phyloP scores from a whole-genome alignment of 2,329 filamentous ascomycete species.

The Penicillium sclerotigenum region DNA sequence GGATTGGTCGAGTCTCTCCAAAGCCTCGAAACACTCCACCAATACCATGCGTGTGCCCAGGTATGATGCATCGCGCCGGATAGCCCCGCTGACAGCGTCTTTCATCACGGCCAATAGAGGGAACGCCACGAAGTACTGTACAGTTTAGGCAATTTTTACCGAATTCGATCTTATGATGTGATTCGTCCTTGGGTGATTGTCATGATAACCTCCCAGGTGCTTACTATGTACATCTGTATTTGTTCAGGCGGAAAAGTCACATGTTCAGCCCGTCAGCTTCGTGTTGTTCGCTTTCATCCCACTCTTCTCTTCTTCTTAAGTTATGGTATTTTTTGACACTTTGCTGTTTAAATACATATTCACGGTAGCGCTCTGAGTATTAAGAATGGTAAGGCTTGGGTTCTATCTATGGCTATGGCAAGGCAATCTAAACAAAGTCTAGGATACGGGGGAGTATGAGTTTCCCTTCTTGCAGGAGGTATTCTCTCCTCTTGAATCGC shows the following conservation, averaged over 20 bases:
- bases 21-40: neutral
- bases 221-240: neutral
- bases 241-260: constrained; percentile 3
- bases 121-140: neutral
- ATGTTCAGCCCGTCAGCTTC: constrained; percentile 3
- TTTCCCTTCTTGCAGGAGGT: constrained; percentile 33
- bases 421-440: neutral
- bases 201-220: neutral
- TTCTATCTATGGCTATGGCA: neutral
- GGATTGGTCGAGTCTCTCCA: neutral
- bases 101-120: neutral
- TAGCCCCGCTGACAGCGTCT: neutral
- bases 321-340: neutral
- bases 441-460: constrained; percentile 26
- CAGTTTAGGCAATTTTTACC: constrained; percentile 12
- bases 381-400: neutral
- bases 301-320: neutral
- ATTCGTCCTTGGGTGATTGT: constrained; percentile 10
- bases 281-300: neutral
- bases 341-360: too few species aligned
- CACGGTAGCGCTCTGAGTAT: neutral
- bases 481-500: constrained; percentile 21
- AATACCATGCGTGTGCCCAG: neutral
- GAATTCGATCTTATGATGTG: neutral
- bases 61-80: neutral